Conservation (phyloP, 1,139 yeast genomes). For the Arxiozyma slooffiae region DNA sequence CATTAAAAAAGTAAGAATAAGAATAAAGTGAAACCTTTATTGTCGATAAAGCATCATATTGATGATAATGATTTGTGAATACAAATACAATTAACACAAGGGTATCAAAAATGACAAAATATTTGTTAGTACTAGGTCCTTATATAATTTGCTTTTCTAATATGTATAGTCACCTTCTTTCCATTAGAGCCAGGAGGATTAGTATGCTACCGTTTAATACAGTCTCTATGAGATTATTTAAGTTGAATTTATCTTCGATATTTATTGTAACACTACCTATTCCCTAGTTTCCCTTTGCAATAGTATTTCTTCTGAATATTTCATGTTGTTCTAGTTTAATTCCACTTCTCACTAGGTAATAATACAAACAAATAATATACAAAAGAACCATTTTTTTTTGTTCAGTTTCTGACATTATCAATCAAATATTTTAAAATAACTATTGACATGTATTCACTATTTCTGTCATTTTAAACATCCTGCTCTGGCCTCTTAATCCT, state of each 20-base stretch:
- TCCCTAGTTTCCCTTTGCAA: neutral
- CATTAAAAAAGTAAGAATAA: neutral
- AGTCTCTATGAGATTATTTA: neutral
- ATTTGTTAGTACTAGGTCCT: neutral
- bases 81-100: neutral
- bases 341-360: neutral
- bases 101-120: too few species aligned
- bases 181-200: neutral
- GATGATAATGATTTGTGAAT: neutral
- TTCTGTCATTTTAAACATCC: neutral
- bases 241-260: neutral
- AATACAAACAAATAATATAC: too few species aligned
- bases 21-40: neutral
- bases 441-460: too few species aligned
- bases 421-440: too few species aligned
- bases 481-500: neutral
- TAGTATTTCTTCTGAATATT: too few species aligned
- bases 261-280: too few species aligned
- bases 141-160: too few species aligned
- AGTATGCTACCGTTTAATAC: too few species aligned
- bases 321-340: too few species aligned
- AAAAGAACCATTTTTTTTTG: too few species aligned
- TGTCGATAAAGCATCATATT: conserved; percentile 1
- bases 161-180: neutral
- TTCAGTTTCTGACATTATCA: neutral